Evolutionary conservation across 345 rosid genomes (phyloP).

Genomic region (Mallotus nudiflorus): DNA sequence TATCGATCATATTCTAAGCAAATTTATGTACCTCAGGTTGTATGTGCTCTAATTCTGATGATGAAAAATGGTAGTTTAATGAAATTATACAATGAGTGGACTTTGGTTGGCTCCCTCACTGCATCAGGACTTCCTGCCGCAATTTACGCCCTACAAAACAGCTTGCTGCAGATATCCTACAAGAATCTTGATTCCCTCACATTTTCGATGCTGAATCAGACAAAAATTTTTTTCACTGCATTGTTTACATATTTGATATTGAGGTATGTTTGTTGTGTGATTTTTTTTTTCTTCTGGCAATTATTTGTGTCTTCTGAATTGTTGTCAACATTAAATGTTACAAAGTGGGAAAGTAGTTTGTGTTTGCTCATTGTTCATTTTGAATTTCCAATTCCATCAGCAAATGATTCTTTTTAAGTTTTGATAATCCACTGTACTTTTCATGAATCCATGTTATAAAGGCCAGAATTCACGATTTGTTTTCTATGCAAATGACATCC

Average conservation of each 20-base stretch:
- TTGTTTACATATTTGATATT: constrained; percentile 73
- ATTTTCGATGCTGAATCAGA: constrained; percentile 94
- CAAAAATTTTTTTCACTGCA: constrained; percentile 92
- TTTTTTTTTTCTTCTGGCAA: not conserved
- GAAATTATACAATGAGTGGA: constrained; percentile 70
- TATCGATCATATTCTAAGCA: not conserved
- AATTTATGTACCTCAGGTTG: constrained; percentile 42
- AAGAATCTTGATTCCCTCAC: constrained; percentile 92
- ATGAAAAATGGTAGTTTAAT: constrained; percentile 72
- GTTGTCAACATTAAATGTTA: not conserved
- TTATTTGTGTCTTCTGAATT: too few relatives aligned
- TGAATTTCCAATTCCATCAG: too few relatives aligned
- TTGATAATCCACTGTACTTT: not conserved
- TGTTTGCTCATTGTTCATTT: not conserved
- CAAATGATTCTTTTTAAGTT: not conserved
- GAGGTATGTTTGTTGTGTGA: constrained; percentile 44
- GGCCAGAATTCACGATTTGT: not conserved
- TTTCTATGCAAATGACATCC: not conserved
- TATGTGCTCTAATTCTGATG: constrained; percentile 81
- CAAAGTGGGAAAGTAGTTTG: not conserved
- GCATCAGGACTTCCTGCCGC: constrained; percentile 99
- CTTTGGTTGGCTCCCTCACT: constrained; percentile 78
- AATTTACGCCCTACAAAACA: constrained; percentile 92
- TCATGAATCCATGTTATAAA: not conserved
- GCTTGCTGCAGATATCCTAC: constrained; percentile 98